Conservation (phyloP, 2,329 filamentous ascomycete genomes). For the Furcasterigmium furcatum region DNA sequence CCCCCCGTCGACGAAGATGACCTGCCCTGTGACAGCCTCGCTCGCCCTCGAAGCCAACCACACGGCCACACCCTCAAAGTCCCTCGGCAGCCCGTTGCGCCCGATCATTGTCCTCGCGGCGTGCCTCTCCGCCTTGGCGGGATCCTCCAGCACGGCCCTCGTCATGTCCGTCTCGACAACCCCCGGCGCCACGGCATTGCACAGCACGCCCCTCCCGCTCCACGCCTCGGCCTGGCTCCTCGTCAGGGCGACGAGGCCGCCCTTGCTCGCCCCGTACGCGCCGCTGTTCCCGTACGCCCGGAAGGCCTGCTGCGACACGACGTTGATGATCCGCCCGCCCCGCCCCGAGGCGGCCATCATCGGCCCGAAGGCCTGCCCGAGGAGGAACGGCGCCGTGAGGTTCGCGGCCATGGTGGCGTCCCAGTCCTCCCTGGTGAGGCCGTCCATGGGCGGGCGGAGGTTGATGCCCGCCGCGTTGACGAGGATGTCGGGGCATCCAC, state of each 20-base stretch:
- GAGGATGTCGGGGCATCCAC: conserved; percentile 23
- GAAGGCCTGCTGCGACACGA: conserved; percentile 26
- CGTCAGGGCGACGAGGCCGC: conserved; percentile 24
- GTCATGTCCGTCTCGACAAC: conserved; percentile 24
- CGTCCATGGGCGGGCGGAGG: conserved; percentile 22
- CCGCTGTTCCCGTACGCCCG: conserved; percentile 27
- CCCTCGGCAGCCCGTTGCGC: conserved; percentile 22
- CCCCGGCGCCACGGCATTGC: conserved; percentile 27
- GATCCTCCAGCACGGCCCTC: conserved; percentile 15
- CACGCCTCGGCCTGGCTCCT: conserved; percentile 29
- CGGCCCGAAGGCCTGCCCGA: conserved; percentile 26
- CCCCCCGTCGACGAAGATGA: conserved; percentile 28
- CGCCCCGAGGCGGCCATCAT: conserved; percentile 22
- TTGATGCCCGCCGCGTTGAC: conserved; percentile 27
- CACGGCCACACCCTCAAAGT: conserved; percentile 25
- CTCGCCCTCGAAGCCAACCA: conserved; percentile 26
- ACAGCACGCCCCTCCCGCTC: conserved; percentile 26
- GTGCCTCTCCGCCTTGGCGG: conserved; percentile 16
- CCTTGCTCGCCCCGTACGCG: conserved; percentile 27
- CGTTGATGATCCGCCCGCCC: conserved; percentile 28
- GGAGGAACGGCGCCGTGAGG: conserved; percentile 25
- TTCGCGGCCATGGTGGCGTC: conserved; percentile 26
- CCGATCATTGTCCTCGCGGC: conserved; percentile 23
- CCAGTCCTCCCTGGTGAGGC: conserved; percentile 22
- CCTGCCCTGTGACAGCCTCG: conserved; percentile 26